Conservation (phyloP, 345 rosid genomes). For the Excoecaria agallocha region DNA sequence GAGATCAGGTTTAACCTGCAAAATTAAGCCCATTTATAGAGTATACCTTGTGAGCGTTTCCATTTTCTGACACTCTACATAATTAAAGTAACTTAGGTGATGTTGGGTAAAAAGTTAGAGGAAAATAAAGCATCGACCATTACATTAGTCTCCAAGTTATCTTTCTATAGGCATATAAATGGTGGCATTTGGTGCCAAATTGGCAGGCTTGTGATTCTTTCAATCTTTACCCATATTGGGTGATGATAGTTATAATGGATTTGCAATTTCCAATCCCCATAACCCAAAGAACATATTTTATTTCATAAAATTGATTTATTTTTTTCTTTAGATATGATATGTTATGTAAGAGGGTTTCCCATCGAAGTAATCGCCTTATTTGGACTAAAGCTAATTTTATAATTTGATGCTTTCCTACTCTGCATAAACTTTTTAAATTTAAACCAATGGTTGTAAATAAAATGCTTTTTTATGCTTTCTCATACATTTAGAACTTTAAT, state of each 20-base stretch:
- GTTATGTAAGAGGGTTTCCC: not conserved
- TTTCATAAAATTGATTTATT: not conserved
- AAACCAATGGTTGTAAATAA: constrained; percentile 6
- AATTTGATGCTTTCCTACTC: not conserved
- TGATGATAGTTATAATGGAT: constrained; percentile 5
- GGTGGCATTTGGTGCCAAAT: constrained; percentile 18
- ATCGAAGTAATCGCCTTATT: constrained; percentile 6
- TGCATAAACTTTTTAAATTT: not conserved
- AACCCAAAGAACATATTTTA: constrained; percentile 15
- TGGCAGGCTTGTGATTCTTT: constrained; percentile 5
- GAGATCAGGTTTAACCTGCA: not conserved
- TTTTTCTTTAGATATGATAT: not conserved
- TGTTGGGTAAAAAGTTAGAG: too few species aligned
- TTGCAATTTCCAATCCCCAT: not conserved
- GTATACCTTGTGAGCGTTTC: not conserved
- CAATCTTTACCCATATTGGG: not conserved
- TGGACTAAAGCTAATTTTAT: not conserved
- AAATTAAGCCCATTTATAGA: not conserved
- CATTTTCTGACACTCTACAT: not conserved
- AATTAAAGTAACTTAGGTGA: not conserved
- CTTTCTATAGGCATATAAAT: not conserved
- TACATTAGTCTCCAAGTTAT: not conserved
- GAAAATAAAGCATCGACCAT: not conserved
- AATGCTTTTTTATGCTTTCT: not conserved
- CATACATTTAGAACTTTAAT: too few species aligned